Evolutionary conservation across 2,329 filamentous ascomycete species (phyloP).

Genomic region (Scopulariopsis brevicaulis): DNA sequence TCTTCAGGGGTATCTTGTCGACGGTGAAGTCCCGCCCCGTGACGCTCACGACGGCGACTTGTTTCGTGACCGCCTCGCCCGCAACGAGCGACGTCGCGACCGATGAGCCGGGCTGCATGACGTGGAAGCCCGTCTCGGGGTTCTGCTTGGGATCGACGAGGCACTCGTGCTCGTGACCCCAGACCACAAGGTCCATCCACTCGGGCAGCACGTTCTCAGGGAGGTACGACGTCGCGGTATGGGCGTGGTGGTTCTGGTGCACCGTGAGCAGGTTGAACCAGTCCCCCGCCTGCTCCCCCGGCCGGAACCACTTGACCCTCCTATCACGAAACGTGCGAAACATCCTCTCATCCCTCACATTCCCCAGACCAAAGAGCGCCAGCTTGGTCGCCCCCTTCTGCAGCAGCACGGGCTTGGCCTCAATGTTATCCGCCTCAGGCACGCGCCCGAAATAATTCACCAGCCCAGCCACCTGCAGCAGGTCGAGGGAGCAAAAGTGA

Average conservation of each 20-base stretch:
- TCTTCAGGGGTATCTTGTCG: constrained; percentile 74
- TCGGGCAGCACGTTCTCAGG: constrained; percentile 88
- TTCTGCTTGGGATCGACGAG: constrained; percentile 76
- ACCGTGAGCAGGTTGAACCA: constrained; percentile 97
- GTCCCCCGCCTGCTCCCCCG: constrained; percentile 53
- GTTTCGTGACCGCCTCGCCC: constrained; percentile 83
- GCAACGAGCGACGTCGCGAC: constrained; percentile 86
- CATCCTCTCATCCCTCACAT: constrained; percentile 89
- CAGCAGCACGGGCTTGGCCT: constrained; percentile 80
- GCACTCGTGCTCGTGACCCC: constrained; percentile 98
- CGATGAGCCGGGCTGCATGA: constrained; percentile 96
- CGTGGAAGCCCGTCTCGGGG: constrained; percentile 79
- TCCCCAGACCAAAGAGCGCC: constrained; percentile 87
- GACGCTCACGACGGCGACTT: constrained; percentile 76
- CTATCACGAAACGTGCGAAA: constrained; percentile 89
- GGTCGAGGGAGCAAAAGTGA: constrained; percentile 79
- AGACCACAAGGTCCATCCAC: constrained; percentile 84
- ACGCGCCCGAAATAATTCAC: constrained; percentile 94
- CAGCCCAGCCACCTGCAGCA: constrained; percentile 82
- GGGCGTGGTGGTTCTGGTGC: constrained; percentile 90
- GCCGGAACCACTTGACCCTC: constrained; percentile 88
- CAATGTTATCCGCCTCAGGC: constrained; percentile 85
- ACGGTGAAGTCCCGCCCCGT: constrained; percentile 72
- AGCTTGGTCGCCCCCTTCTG: constrained; percentile 92
- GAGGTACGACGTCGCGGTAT: constrained; percentile 86